phyloP scores from a whole-genome alignment of 2,329 filamentous ascomycete species.

The Talaromyces albobiverticillius region DNA sequence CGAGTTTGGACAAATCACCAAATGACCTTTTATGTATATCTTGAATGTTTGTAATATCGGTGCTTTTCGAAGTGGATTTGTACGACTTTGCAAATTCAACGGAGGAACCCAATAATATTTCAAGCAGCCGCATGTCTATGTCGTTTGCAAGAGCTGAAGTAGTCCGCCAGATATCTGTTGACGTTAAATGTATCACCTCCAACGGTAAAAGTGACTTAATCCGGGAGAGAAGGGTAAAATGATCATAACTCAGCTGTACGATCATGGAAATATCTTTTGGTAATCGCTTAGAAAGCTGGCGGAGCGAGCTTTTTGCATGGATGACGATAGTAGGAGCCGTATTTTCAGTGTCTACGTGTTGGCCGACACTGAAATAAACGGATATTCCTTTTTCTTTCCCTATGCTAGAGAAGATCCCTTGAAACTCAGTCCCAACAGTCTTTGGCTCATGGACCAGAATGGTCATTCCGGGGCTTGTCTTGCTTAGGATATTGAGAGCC shows the following conservation, averaged over 20 bases:
- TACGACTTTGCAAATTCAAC: neutral
- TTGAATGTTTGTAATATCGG: neutral
- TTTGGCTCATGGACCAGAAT: neutral
- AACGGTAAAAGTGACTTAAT: neutral
- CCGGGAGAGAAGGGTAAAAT: neutral
- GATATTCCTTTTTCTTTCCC: neutral
- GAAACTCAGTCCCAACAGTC: neutral
- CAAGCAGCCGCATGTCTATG: neutral
- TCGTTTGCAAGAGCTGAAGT: neutral
- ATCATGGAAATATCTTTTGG: neutral
- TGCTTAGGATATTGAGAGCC: neutral
- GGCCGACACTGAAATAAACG: neutral
- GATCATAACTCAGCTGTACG: neutral
- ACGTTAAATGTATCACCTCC: neutral
- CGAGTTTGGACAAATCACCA: constrained; percentile 33
- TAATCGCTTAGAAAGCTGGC: neutral
- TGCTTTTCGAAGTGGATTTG: neutral
- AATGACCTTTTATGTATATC: constrained; percentile 22
- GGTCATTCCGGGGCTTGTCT: neutral
- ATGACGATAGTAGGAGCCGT: neutral
- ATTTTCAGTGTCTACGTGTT: neutral
- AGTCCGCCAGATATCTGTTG: neutral
- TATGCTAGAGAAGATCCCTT: neutral
- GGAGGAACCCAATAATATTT: neutral
- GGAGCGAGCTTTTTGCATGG: neutral